Conservation (phyloP, 78 protist genomes). For the Andalucia godoyi region DNA sequence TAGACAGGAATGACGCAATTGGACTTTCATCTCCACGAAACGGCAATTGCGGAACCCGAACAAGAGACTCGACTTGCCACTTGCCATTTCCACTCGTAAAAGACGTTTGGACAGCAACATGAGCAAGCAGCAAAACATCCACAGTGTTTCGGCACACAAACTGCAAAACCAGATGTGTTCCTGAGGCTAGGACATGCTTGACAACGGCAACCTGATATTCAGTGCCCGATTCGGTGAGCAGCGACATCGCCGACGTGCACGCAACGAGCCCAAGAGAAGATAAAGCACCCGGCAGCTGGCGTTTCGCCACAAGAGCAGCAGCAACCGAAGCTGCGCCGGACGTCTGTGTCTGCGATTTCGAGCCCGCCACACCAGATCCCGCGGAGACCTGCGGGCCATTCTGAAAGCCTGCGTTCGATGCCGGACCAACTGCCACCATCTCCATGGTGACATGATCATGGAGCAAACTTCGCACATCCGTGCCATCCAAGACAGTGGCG, state of each 20-base stretch:
- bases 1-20: no score
- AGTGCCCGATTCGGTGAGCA: slow-evolving; percentile 82
- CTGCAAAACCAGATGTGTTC: slow-evolving; percentile 78
- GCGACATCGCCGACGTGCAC: slow-evolving; percentile 21
- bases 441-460: no score
- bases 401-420: no score
- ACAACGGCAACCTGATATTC: slow-evolving; percentile 79
- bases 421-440: no score
- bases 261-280: neutral
- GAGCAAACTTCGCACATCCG: no score
- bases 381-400: neutral
- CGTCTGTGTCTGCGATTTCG: neutral
- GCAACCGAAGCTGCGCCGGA: neutral
- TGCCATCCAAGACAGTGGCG: no score
- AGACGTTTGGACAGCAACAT: slow-evolving; percentile 47
- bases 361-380: neutral
- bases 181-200: slow-evolving; percentile 61
- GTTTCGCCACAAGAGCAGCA: slow-evolving; percentile 30
- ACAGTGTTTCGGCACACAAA: slow-evolving; percentile 76
- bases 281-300: slow-evolving; percentile 56
- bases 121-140: slow-evolving; percentile 54
- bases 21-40: neutral
- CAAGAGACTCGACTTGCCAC: neutral
- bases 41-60: neutral
- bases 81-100: neutral